Conservation (phyloP, 768 basidiomycete species). For the Tricholoma sp. region DNA sequence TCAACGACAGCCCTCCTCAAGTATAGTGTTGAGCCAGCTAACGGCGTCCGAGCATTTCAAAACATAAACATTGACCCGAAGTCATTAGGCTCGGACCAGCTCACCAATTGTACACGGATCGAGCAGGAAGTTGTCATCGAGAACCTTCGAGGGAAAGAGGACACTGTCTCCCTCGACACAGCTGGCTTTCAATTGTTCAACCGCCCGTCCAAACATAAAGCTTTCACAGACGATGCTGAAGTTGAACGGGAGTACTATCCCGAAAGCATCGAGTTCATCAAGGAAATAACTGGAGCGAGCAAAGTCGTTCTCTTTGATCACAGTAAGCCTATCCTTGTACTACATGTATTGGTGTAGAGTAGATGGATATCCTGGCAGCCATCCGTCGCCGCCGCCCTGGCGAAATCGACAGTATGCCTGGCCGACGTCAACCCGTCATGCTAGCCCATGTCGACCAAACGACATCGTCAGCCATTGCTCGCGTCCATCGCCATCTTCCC, state of each 20-base stretch:
- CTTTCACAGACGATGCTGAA: slow-evolving; percentile 47
- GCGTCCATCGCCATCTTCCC: slow-evolving; percentile 37
- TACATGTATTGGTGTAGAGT: not conserved
- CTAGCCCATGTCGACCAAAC: too few species aligned
- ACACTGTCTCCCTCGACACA: slow-evolving; percentile 38
- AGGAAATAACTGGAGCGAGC: slow-evolving; percentile 55
- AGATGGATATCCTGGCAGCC: slow-evolving; percentile 17
- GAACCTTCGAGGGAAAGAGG: slow-evolving; percentile 49
- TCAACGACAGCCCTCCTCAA: too few species aligned
- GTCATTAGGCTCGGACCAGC: too few species aligned
- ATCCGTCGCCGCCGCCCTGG: slow-evolving; percentile 28
- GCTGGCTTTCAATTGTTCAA: slow-evolving; percentile 45
- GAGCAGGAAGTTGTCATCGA: slow-evolving; percentile 36
- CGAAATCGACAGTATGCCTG: too few species aligned
- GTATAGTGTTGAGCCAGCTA: too few species aligned
- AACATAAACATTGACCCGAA: too few species aligned
- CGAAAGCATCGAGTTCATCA: slow-evolving; percentile 53
- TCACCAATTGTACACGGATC: too few species aligned
- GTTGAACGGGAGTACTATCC: slow-evolving; percentile 54
- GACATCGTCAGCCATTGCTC: slow-evolving; percentile 22
- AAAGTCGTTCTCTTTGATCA: slow-evolving; percentile 58
- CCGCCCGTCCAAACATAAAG: slow-evolving; percentile 36
- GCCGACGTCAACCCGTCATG: slow-evolving; percentile 39
- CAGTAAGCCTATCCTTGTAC: slow-evolving; percentile 33
- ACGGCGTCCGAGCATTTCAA: too few species aligned